phyloP scores from a whole-genome alignment of 2,329 filamentous ascomycete genomes.

The Periconia sp. region DNA sequence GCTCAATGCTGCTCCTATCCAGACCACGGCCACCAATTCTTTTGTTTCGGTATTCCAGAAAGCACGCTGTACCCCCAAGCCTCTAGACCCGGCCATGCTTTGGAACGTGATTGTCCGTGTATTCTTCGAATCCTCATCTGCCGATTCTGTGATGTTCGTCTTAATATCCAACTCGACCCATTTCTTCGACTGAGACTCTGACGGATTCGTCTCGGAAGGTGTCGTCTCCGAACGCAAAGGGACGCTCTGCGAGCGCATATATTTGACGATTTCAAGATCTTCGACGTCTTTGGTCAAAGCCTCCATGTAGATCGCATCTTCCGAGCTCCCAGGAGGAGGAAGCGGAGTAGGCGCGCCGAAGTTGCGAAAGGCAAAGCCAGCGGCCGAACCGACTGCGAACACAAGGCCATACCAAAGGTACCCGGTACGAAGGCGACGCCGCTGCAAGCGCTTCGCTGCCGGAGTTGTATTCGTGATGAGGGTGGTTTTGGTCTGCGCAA shows the following conservation, averaged over 20 bases:
- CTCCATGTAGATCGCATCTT: slow-evolving; percentile 30
- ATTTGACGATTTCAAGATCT: slow-evolving; percentile 34
- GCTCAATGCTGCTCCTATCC: slow-evolving; percentile 63
- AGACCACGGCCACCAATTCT: slow-evolving; percentile 65
- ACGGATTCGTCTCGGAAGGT: slow-evolving; percentile 5
- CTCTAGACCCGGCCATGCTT: slow-evolving; percentile 42
- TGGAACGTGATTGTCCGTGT: slow-evolving; percentile 27
- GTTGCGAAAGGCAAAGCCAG: slow-evolving; percentile 26
- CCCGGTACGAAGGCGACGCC: slow-evolving; percentile 27
- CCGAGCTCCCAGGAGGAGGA: slow-evolving; percentile 27
- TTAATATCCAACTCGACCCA: slow-evolving; percentile 37
- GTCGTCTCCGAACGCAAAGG: slow-evolving; percentile 22
- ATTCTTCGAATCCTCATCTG: slow-evolving; percentile 14
- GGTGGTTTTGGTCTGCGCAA: slow-evolving; percentile 2
- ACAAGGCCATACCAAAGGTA: slow-evolving; percentile 37
- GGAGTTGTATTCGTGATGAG: slow-evolving; percentile 2
- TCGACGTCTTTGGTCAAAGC: slow-evolving; percentile 31
- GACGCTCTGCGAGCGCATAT: slow-evolving; percentile 30
- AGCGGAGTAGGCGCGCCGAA: slow-evolving; percentile 29
- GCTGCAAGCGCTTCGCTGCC: slow-evolving; percentile 7
- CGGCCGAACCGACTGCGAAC: slow-evolving; percentile 24
- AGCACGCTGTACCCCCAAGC: slow-evolving; percentile 57
- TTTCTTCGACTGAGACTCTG: slow-evolving; percentile 18
- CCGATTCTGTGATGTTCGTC: slow-evolving; percentile 10
- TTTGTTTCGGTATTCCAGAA: slow-evolving; percentile 64